Percentiles rank a stretch among this genome's conserved stretches.
Evolutionary conservation across 306 rosid genomes (phyloP).

Genomic region (Quillaja saponaria): DNA sequence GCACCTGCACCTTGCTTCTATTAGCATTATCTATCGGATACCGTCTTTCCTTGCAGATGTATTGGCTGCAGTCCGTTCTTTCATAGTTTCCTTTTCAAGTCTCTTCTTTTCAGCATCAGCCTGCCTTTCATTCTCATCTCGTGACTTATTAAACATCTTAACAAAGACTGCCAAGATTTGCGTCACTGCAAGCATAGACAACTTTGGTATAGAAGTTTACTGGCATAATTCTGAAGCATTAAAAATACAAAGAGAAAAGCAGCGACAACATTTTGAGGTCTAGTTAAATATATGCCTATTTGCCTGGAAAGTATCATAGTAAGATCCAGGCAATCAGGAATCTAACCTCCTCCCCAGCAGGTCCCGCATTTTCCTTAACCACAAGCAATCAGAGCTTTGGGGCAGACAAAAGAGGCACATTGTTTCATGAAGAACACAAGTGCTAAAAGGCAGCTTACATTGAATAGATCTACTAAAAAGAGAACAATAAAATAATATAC

Average conservation of each 20-base stretch:
- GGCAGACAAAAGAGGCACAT: not conserved
- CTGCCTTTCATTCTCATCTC: slow-evolving; percentile 82
- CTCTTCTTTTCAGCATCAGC: slow-evolving; percentile 91
- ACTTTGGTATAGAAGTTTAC: no score
- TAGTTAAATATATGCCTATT: slow-evolving; percentile 9
- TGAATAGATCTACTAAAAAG: slow-evolving; percentile 9
- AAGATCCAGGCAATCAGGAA: no score
- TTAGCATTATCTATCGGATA: slow-evolving; percentile 31
- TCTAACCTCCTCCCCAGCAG: no score
- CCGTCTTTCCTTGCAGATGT: slow-evolving; percentile 42
- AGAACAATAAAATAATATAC: not conserved
- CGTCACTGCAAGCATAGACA: slow-evolving; percentile 64
- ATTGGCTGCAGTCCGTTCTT: slow-evolving; percentile 61
- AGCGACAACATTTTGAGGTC: not conserved
- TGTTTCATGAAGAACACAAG: not conserved
- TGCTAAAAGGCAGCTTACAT: not conserved
- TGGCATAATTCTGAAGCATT: no score
- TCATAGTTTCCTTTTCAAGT: slow-evolving; percentile 88
- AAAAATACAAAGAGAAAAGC: no score
- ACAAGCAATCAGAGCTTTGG: no score
- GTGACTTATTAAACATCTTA: slow-evolving; percentile 85
- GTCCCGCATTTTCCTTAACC: no score
- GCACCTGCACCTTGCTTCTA: slow-evolving; percentile 4
- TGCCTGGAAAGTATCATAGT: no score
- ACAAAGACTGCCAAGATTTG: slow-evolving; percentile 80